Evolutionary conservation across 306 rosid genomes (phyloP).

Genomic region (Pterocarpus santalinus): DNA sequence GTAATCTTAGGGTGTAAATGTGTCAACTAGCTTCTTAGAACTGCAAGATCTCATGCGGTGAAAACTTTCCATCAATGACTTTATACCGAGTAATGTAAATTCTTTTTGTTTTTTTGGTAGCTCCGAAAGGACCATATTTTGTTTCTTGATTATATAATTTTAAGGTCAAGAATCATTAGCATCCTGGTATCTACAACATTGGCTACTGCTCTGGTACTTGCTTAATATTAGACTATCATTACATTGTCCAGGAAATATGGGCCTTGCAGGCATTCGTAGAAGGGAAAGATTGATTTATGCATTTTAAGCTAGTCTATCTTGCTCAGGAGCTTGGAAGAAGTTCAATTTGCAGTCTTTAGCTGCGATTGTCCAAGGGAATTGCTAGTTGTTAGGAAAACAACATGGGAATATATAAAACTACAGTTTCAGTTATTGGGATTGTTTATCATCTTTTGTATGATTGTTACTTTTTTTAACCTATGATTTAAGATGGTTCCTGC

Average conservation of each 20-base stretch:
- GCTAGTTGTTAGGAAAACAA: not conserved
- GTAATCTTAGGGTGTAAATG: not conserved
- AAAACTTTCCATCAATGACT: constrained; percentile 7
- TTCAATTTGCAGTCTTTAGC: not conserved
- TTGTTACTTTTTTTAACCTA: not conserved
- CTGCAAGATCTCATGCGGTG: not conserved
- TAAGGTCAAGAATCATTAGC: not conserved
- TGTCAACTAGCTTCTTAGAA: constrained; percentile 24
- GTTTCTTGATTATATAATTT: constrained; percentile 11
- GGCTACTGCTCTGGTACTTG: not conserved
- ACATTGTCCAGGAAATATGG: not conserved
- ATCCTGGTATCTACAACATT: not conserved
- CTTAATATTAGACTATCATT: not conserved
- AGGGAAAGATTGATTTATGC: not conserved
- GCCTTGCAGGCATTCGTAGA: not conserved
- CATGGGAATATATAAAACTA: not conserved
- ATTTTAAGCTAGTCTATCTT: not conserved
- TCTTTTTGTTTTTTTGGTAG: not conserved
- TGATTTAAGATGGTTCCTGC: not conserved
- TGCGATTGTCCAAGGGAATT: not conserved
- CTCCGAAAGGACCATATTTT: not conserved
- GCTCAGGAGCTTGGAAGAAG: not conserved
- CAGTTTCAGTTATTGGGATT: constrained; percentile 3
- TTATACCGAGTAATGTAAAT: not conserved
- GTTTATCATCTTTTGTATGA: not conserved